A percentile compares a stretch with the other conserved stretches of the same genome.
phyloP scores from a whole-genome alignment of 306 rosid species.

The Delonix regia region DNA sequence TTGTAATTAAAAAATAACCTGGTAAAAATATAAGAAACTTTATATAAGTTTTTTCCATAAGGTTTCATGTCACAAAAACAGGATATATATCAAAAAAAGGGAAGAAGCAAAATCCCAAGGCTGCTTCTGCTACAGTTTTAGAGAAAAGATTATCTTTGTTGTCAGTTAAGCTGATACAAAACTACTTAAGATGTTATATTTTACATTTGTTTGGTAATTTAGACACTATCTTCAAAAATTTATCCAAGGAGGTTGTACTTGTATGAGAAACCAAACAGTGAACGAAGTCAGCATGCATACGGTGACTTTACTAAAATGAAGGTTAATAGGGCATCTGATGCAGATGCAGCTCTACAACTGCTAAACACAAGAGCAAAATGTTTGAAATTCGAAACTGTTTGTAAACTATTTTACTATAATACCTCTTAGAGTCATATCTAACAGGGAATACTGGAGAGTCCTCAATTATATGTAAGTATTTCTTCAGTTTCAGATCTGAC shows the following conservation, averaged over 20 bases:
- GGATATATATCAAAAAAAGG: background rate
- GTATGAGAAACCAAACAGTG: background rate
- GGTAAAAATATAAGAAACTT: too few relatives aligned
- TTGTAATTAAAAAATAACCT: too few relatives aligned
- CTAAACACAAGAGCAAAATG: slow-evolving; percentile 17
- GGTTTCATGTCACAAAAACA: background rate
- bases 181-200: background rate
- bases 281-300: background rate
- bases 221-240: background rate
- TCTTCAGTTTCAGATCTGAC: slow-evolving; percentile 96
- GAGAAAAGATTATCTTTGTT: slow-evolving; percentile 1
- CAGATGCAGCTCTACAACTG: background rate
- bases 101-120: background rate
- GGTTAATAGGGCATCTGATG: slow-evolving; percentile 5
- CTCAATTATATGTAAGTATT: slow-evolving; percentile 93
- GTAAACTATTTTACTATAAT: slow-evolving; percentile 14
- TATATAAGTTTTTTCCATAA: too few relatives aligned
- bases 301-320: background rate
- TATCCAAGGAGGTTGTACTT: background rate
- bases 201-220: background rate
- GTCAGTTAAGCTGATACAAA: background rate
- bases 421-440: slow-evolving; percentile 80
- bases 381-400: slow-evolving; percentile 31
- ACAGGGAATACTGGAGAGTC: slow-evolving; percentile 80
- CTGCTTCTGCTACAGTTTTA: background rate